Evolutionary conservation across 495 filamentous ascomycete species (phyloP).

Genomic region (Sporormia fimetaria): DNA sequence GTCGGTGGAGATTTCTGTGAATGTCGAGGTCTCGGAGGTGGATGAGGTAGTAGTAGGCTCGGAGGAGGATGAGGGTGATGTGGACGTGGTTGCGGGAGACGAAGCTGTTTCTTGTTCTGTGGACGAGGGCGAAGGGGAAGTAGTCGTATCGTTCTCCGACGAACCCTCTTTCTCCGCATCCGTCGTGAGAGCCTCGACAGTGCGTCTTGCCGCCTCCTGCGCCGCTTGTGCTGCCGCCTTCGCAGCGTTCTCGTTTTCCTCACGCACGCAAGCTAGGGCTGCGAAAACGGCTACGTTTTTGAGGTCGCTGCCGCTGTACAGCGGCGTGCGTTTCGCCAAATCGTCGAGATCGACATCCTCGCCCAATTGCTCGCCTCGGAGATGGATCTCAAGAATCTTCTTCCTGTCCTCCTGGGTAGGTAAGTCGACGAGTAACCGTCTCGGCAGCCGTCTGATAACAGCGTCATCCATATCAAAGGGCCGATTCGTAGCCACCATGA

Average conservation of each 20-base stretch:
- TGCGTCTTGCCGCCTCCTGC: constrained; percentile 15
- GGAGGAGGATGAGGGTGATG: neutral
- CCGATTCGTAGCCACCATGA: constrained; percentile 97
- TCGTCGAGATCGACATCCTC: constrained; percentile 54
- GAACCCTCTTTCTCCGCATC: constrained; percentile 39
- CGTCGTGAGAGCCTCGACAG: constrained; percentile 58
- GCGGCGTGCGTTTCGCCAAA: constrained; percentile 63
- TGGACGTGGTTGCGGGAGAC: neutral
- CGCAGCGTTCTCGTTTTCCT: constrained; percentile 53
- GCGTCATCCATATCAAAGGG: constrained; percentile 95
- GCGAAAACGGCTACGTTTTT: constrained; percentile 91
- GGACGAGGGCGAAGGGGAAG: neutral
- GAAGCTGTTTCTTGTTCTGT: neutral
- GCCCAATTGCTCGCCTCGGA: constrained; percentile 65
- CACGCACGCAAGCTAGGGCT: constrained; percentile 75
- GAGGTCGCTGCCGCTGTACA: constrained; percentile 95
- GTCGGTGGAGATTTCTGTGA: neutral
- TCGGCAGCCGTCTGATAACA: constrained; percentile 71
- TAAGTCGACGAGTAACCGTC: constrained; percentile 77
- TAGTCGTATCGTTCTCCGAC: neutral
- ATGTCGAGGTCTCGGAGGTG: neutral
- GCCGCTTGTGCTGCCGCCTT: constrained; percentile 24
- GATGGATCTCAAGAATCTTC: constrained; percentile 72
- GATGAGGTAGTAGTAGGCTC: neutral
- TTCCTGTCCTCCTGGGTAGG: constrained; percentile 66